These are phyloP conservation scores for Aspergillus awamori DNA, from an alignment of 2,329 filamentous ascomycete species.

Conservation along the genomic window DNA sequence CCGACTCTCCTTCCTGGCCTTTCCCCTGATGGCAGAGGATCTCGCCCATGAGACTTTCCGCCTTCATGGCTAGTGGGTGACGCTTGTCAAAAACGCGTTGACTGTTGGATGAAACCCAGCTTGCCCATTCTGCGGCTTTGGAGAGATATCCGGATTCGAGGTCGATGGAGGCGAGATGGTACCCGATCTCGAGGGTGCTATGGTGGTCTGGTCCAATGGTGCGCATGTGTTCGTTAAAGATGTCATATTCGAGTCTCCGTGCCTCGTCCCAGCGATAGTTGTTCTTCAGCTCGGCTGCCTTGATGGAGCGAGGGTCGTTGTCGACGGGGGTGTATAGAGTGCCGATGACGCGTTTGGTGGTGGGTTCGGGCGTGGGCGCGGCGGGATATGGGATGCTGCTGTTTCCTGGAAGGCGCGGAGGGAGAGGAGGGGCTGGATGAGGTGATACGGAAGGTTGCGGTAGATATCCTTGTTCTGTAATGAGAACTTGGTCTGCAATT, in stretches of 20 bases:
- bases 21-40: constrained; percentile 30
- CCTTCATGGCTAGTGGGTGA: constrained; percentile 33
- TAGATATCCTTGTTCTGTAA: constrained; percentile 35
- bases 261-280: constrained; percentile 33
- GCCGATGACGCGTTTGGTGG: constrained; percentile 22
- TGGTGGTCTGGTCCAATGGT: constrained; percentile 33
- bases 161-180: constrained; percentile 34
- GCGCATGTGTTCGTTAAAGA: constrained; percentile 36
- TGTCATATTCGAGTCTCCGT: constrained; percentile 30
- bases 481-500: constrained; percentile 33
- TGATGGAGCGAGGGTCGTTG: constrained; percentile 32
- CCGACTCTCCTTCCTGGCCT: constrained; percentile 32
- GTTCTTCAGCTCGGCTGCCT: constrained; percentile 33
- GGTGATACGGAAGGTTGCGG: constrained; percentile 24
- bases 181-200: constrained; percentile 32
- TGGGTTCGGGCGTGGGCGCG: constrained; percentile 16
- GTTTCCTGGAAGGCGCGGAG: constrained; percentile 33
- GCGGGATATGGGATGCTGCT: constrained; percentile 31
- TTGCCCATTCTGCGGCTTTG: constrained; percentile 34
- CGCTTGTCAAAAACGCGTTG: constrained; percentile 31
- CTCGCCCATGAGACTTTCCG: constrained; percentile 34
- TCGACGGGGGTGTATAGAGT: constrained; percentile 25
- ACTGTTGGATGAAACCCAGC: constrained; percentile 34
- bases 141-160: constrained; percentile 26
- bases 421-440: constrained; percentile 28